These are phyloP conservation scores for Copromyces sp. DNA, from an alignment of 495 filamentous ascomycete genomes.

Conservation along the genomic window DNA sequence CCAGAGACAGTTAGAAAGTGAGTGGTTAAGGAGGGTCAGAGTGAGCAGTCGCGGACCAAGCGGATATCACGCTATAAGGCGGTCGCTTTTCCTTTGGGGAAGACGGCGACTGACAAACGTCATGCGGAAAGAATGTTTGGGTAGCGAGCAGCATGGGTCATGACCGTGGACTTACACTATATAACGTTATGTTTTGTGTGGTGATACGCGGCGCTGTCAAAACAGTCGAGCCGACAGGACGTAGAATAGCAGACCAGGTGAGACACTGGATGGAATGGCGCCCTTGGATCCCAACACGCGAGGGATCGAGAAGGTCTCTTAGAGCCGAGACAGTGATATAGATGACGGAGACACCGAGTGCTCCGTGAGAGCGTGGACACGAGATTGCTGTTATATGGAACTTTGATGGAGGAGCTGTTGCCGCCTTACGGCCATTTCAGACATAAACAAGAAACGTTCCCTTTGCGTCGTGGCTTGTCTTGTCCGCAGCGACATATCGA, in stretches of 20 bases:
- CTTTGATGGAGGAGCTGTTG: neutral
- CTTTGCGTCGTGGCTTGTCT: neutral
- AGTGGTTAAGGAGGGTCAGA: neutral
- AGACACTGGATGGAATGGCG: slow-evolving; percentile 5
- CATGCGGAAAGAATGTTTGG: neutral
- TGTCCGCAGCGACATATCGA: neutral
- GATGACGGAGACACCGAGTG: slow-evolving; percentile 11
- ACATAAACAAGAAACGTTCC: neutral
- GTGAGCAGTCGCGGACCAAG: neutral
- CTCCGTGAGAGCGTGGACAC: neutral
- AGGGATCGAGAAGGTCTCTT: neutral
- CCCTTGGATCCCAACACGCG: neutral
- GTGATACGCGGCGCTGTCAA: slow-evolving; percentile 11
- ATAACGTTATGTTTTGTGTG: neutral
- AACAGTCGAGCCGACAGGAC: slow-evolving; percentile 3
- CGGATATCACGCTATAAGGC: neutral
- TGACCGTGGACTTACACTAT: neutral
- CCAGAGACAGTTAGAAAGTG: neutral
- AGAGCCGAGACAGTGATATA: slow-evolving; percentile 11
- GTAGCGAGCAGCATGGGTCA: neutral
- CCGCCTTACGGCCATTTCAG: neutral
- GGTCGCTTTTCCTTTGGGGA: neutral
- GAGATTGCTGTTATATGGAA: neutral
- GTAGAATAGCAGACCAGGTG: neutral
- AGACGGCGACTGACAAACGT: neutral